phyloP scores from a whole-genome alignment of 1,139 yeast species.

The Scheffersomyces insectosa region DNA sequence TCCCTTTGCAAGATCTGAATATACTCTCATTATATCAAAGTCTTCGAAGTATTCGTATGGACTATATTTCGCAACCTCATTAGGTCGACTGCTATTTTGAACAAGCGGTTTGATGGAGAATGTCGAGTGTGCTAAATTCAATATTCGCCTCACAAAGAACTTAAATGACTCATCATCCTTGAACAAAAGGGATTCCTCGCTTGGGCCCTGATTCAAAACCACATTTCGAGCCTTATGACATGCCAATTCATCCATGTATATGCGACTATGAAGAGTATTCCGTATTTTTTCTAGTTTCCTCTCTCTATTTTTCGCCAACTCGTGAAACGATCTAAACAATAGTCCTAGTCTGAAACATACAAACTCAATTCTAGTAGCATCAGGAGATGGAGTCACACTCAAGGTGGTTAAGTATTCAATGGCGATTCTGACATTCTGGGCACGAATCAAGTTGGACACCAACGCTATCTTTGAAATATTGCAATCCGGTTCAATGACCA shows the following conservation, averaged over 20 bases:
- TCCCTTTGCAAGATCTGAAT: constrained; percentile 26
- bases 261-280: constrained; percentile 10
- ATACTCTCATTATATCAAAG: constrained; percentile 27
- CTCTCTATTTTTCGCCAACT: constrained; percentile 13
- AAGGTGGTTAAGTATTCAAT: not conserved
- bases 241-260: constrained; percentile 11
- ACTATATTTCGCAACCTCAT: not conserved
- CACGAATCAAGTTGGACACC: constrained; percentile 6
- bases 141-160: not conserved
- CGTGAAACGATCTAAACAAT: constrained; percentile 13
- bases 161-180: not conserved
- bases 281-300: constrained; percentile 11
- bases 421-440: constrained; percentile 9
- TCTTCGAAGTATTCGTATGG: constrained; percentile 22
- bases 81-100: not conserved
- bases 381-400: not conserved
- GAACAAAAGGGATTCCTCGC: not conserved
- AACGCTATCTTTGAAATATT: constrained; percentile 4
- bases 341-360: not conserved
- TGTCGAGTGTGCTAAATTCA: not conserved
- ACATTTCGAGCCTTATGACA: not conserved
- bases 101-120: not conserved
- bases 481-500: not conserved
- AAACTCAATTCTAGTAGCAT: not conserved
- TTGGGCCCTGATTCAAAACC: not conserved